Evolutionary conservation across 306 rosid species (phyloP).

Genomic region (Gynostemma pentaphyllum): DNA sequence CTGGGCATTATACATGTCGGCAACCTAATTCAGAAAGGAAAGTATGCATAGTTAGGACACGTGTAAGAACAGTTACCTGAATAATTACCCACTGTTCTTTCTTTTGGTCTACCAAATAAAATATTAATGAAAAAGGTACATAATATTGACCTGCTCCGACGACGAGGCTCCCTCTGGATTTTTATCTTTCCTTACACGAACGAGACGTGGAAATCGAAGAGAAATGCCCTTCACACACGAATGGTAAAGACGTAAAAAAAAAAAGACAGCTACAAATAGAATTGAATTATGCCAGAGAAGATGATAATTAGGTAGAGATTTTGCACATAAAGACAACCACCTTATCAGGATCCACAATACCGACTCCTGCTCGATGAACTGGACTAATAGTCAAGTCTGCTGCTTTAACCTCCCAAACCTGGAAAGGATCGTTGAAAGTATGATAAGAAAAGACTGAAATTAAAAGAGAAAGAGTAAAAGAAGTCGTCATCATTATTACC

Average conservation of each 20-base stretch:
- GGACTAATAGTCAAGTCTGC: conserved; percentile 96
- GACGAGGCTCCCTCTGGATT: conserved; percentile 72
- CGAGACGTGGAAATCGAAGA: conserved; percentile 76
- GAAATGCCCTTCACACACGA: conserved; percentile 59
- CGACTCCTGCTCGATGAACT: conserved; percentile 79
- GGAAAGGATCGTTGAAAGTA: conserved; percentile 1
- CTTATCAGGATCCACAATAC: conserved; percentile 68
- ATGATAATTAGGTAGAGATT: conserved; percentile 1
- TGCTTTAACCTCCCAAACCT: conserved; percentile 99
- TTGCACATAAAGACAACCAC: conserved; percentile 25
- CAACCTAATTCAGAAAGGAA: conserved; percentile 41
- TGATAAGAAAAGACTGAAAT: too few relatives aligned
- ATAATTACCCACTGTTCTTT: too few relatives aligned
- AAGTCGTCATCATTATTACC: conserved; percentile 28
- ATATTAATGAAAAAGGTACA: not conserved
- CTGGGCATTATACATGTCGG: conserved; percentile 80
- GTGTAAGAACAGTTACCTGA: not conserved
- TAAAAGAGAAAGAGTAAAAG: too few relatives aligned
- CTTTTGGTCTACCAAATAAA: not conserved
- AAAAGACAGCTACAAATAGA: conserved; percentile 1
- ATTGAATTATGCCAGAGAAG: not conserved
- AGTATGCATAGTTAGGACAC: not conserved
- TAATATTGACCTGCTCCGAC: conserved; percentile 56
- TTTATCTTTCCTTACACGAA: conserved; percentile 80
- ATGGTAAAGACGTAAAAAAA: conserved; percentile 9